Conservation (phyloP, 2,329 filamentous ascomycete genomes). For the Hymenoscyphus scutula region DNA sequence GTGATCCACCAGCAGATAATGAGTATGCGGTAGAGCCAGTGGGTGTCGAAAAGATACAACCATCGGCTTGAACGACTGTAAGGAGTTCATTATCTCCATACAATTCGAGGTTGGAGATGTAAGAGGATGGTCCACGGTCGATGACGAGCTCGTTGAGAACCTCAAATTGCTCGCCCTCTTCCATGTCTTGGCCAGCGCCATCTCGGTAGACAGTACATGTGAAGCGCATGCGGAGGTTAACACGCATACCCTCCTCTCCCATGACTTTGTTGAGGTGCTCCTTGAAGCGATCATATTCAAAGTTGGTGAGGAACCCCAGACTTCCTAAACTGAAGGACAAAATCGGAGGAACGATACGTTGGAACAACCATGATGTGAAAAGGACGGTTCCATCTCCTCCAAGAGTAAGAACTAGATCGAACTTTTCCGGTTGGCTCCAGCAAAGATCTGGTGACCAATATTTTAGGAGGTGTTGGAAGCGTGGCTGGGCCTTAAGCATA, state of each 20-base stretch:
- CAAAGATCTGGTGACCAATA: constrained; percentile 98
- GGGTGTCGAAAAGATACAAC: constrained; percentile 95
- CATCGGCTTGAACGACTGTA: constrained; percentile 94
- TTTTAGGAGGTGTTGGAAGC: constrained; percentile 79
- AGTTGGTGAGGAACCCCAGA: constrained; percentile 84
- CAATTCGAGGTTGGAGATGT: constrained; percentile 93
- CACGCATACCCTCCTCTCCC: constrained; percentile 93
- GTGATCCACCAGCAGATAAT: constrained; percentile 88
- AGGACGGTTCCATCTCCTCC: constrained; percentile 85
- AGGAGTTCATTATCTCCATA: constrained; percentile 94
- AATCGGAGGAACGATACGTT: constrained; percentile 81
- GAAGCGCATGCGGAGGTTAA: constrained; percentile 97
- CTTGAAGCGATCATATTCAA: constrained; percentile 85
- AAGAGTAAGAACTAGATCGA: constrained; percentile 87
- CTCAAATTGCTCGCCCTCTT: constrained; percentile 94
- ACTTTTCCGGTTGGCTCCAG: constrained; percentile 89
- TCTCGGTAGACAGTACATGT: constrained; percentile 94
- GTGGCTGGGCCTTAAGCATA: constrained; percentile 69
- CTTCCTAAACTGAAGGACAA: constrained; percentile 82
- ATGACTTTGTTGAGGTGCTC: constrained; percentile 84
- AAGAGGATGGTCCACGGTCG: constrained; percentile 92
- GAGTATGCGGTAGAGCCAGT: constrained; percentile 96
- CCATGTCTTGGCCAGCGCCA: constrained; percentile 60
- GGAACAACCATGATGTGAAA: constrained; percentile 90
- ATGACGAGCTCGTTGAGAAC: constrained; percentile 98